Base-by-base conservation (phyloP, 176 grass and related monocot species). In the Musa beccarii region DNA sequence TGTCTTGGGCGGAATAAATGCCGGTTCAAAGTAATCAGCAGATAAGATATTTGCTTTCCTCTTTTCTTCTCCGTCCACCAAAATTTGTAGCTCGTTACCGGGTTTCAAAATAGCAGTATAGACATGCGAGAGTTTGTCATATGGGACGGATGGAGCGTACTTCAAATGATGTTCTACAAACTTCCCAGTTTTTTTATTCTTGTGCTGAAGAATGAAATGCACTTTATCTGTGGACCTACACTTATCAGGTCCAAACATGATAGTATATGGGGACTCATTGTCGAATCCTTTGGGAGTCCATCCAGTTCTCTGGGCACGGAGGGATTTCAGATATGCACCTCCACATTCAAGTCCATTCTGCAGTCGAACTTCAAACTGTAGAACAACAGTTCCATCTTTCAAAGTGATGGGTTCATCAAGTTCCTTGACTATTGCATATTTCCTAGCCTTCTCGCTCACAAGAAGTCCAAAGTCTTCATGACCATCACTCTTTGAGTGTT, bases 161-260 rank as follows among this genome's bases (percentile, higher is more conserved):
- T 98, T 98, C 69, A 98, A 80, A 78, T 98, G 95, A 78, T 98
- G 95, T 49, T 98, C 95, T 52, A 98, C 88, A 78, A 85, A 98
- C 68, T 98, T 83, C 16, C 86, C 90, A 66, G 88, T 91, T 78
- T 98, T 87, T 0, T 90, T 90, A 63, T 89, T 98, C 82, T 91
- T 89, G 76, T 98, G 94, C 71, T 91, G 86, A 71, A 98, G 73
- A 79, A 98, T 98, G 76, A 98, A 98, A 82, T 98, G 94, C 66
- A 98, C 88, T 80, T 98, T 98, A 83, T 98, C 93, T 3, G 94
- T 98, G 34, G 94, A 98, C 49, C 94, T 90, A 76, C 94, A 98
- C 53, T 98, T 98, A 84, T 98, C 94, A 66, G 94, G 94, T 76
- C 94, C 94, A 85, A 98, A 98, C 94, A 98, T 98, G 24, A 98